A percentile compares a stretch with the other conserved stretches of the same genome.
These are phyloP conservation scores for Nidularia sp. DNA, from an alignment of 768 basidiomycete genomes.

Conservation along the genomic window DNA sequence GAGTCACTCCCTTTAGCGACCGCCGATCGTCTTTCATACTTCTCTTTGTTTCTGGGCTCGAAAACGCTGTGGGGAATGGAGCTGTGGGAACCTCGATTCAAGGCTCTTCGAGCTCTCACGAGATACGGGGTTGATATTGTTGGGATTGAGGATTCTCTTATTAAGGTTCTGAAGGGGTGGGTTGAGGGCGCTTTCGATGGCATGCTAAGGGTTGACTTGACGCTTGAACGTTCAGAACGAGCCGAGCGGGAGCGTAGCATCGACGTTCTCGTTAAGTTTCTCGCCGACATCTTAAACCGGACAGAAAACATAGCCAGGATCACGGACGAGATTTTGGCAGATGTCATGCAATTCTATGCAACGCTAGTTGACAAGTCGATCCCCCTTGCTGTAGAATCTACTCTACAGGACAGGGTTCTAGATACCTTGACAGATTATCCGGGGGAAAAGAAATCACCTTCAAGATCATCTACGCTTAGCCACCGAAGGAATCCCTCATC, in stretches of 20 bases:
- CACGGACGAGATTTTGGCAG: slow-evolving; percentile 51
- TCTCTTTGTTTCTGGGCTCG: slow-evolving; percentile 54
- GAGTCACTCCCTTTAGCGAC: slow-evolving; percentile 43
- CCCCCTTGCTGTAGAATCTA: slow-evolving; percentile 18
- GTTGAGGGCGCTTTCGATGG: slow-evolving; percentile 63
- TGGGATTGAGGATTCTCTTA: slow-evolving; percentile 58
- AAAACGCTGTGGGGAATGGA: slow-evolving; percentile 56
- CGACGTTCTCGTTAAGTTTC: slow-evolving; percentile 54
- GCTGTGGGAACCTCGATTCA: slow-evolving; percentile 67
- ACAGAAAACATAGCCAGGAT: slow-evolving; percentile 56
- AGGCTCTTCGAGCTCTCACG: slow-evolving; percentile 63
- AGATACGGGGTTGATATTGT: slow-evolving; percentile 54
- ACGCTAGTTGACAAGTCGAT: slow-evolving; percentile 53
- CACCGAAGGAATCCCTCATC: slow-evolving; percentile 66
- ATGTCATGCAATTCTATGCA: slow-evolving; percentile 60
- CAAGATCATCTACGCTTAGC: slow-evolving; percentile 20
- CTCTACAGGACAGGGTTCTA: slow-evolving; percentile 20
- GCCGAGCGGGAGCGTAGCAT: slow-evolving; percentile 63
- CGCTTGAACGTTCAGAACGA: slow-evolving; percentile 35
- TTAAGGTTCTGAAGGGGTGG: slow-evolving; percentile 60
- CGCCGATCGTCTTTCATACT: slow-evolving; percentile 58
- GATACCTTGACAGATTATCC: slow-evolving; percentile 21
- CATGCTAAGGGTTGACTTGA: slow-evolving; percentile 25
- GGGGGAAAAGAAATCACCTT: slow-evolving; percentile 17
- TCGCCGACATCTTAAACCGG: slow-evolving; percentile 45